These are phyloP conservation scores for Porcisia hertigi DNA, from an alignment of 208 protist species.

Conservation along the genomic window DNA sequence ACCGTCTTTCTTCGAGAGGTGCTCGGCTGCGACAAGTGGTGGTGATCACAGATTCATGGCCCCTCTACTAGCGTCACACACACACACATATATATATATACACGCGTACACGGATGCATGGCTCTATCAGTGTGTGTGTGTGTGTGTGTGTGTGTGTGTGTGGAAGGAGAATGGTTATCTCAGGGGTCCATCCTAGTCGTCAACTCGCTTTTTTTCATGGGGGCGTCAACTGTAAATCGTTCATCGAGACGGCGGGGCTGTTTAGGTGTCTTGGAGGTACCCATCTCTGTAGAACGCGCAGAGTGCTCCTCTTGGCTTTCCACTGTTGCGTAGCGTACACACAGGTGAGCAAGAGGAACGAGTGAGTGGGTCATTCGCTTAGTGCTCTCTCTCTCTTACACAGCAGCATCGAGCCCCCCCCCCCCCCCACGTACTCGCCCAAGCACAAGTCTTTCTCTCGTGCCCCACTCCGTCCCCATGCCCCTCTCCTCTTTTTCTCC, in stretches of 20 bases:
- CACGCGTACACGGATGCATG: neutral
- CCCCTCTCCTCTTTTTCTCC: neutral
- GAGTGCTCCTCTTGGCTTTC: neutral
- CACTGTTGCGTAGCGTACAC: neutral
- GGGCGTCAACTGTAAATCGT: too few species aligned
- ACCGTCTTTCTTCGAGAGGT: conserved; percentile 82
- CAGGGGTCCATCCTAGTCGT: too few species aligned
- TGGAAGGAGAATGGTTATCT: too few species aligned
- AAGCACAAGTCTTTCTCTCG: too few species aligned
- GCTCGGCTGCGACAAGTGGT: conserved; percentile 65
- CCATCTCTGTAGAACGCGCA: neutral
- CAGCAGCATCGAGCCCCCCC: neutral
- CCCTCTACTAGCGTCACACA: neutral
- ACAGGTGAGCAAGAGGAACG: neutral
- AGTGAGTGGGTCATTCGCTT: neutral
- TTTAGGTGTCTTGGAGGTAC: neutral
- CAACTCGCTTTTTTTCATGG: too few species aligned
- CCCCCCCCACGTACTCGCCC: neutral
- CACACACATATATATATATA: conserved; percentile 14
- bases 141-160: conserved; percentile 2
- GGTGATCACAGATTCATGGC: conserved; percentile 24
- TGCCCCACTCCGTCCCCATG: neutral
- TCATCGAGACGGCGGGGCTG: neutral
- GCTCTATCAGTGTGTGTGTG: neutral
- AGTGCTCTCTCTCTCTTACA: neutral